Evolutionary conservation across 495 filamentous ascomycete species (phyloP), one percentile per base, ranked within the genome.

Genomic region (Talaromyces nanjingensis): DNA sequence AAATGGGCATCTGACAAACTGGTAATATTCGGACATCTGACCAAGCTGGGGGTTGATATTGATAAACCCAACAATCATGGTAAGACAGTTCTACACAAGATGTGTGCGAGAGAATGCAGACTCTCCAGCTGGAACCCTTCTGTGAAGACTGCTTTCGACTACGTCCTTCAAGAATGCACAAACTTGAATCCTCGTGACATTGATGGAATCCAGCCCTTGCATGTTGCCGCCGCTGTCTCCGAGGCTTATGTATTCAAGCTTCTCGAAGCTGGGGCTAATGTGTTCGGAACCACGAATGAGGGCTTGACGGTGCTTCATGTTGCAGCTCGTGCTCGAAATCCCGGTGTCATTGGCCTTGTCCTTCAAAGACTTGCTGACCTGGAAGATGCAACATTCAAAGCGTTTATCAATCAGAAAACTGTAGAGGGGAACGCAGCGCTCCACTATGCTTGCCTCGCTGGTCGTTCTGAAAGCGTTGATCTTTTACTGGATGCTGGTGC

Each of bases 251-350:
- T 69, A 49, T 55, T 62, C 42, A 65, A 64, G 42, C 69, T 69
- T 59, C 65, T 70, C 39, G 37, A 65, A 25, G 29, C 67, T 18
- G 67, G 69, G 9, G 69, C 65, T 3, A 45, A 70, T 22, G 45
- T 57, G 24, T 62, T 65, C 14, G 58, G 22, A 22, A 20, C 33
- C 9, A 68, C 66, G 3, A 25, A 67, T n/a, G 66, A 69, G 53
- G 63, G 65, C n/a, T 65, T 66, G 61, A 65, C 66, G 16, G 65
- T 63, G 9, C 65, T 70, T 31, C 69, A 68, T 64, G 24, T 66
- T 61, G 66, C 69, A 18, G 64, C 68, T 55, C 66, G 62, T 22
- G 55, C 66, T 37, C 68, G 66, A 9, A 63, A 68, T 18, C 45
- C 66, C 7, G 62, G 56, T 4, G 64, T 65, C 22, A 42, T 70